A percentile compares a stretch with the other conserved stretches of the same genome.
Evolutionary conservation across 306 rosid species (phyloP).

Genomic region (Lithocarpus polystachyus): DNA sequence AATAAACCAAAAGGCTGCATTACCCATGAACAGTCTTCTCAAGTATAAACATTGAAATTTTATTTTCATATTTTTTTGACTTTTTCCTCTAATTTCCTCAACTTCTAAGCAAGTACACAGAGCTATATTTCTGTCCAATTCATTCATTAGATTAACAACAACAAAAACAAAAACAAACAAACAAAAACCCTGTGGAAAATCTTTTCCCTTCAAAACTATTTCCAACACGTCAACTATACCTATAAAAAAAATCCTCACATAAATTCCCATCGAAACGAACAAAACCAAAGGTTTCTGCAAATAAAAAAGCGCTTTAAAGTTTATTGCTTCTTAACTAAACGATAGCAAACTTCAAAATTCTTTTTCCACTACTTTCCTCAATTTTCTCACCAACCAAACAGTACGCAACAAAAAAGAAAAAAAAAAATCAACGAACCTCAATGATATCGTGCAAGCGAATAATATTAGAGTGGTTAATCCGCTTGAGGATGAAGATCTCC

Average conservation of each 20-base stretch:
- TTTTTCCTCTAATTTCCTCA: background rate
- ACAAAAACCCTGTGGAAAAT: background rate
- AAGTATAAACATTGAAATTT: background rate
- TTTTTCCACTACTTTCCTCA: conserved; percentile 3
- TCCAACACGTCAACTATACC: background rate
- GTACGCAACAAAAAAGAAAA: background rate
- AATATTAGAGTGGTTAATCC: conserved; percentile 84
- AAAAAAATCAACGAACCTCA: conserved; percentile 44
- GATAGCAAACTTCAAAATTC: background rate
- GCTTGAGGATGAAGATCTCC: conserved; percentile 81
- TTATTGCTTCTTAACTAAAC: background rate
- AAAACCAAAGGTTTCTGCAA: background rate
- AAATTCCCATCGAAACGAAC: background rate
- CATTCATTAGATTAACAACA: background rate
- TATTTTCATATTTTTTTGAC: background rate
- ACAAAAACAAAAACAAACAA: background rate
- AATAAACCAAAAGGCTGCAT: background rate
- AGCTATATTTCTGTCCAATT: background rate
- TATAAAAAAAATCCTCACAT: background rate
- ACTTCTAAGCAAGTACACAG: background rate
- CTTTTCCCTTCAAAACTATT: background rate
- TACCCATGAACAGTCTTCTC: background rate
- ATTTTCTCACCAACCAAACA: conserved; percentile 14
- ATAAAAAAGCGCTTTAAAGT: background rate
- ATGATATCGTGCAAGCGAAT: conserved; percentile 84